These are phyloP conservation scores for Cystobasidium pallidum DNA, from an alignment of 1,284 basidiomycete species.

Conservation along the genomic window DNA sequence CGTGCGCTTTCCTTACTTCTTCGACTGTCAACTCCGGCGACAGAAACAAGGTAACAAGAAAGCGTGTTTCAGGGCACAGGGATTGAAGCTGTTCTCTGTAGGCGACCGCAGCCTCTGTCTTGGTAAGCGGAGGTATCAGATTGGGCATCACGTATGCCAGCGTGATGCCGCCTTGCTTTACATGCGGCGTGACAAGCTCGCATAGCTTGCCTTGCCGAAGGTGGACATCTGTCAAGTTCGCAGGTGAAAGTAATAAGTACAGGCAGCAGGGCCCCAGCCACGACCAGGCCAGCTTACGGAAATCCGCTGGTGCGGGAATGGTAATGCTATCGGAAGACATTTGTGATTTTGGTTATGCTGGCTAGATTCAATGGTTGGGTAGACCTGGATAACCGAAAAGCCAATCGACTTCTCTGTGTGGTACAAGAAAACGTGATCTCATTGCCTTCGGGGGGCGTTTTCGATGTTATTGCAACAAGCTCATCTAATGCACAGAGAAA, in stretches of 20 bases:
- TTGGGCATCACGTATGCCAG: conserved; percentile 99
- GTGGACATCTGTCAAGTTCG: conserved; percentile 72
- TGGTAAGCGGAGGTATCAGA: conserved; percentile 87
- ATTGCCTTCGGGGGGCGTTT: conserved; percentile 2
- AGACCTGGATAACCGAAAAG: too few relatives aligned
- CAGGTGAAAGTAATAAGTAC: conserved; percentile 60
- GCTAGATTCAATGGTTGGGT: too few relatives aligned
- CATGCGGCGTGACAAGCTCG: conserved; percentile 85
- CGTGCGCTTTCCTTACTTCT: conserved; percentile 84
- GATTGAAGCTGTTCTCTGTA: conserved; percentile 77
- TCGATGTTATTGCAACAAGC: neutral
- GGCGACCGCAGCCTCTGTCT: conserved; percentile 74
- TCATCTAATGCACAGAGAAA: neutral
- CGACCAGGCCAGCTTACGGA: conserved; percentile 10
- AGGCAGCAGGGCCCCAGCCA: neutral
- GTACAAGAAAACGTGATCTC: neutral
- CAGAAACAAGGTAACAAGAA: conserved; percentile 95
- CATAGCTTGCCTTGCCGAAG: conserved; percentile 85
- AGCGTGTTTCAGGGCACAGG: conserved; percentile 79
- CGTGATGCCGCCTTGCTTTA: conserved; percentile 82
- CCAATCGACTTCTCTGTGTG: too few relatives aligned
- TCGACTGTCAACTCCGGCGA: conserved; percentile 86
- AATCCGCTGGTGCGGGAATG: conserved; percentile 42
- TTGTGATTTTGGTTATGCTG: too few relatives aligned
- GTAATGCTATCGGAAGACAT: conserved; percentile 13